Evolutionary conservation across 2,329 filamentous ascomycete genomes (phyloP).

Genomic region (Diaporthe destruens): DNA sequence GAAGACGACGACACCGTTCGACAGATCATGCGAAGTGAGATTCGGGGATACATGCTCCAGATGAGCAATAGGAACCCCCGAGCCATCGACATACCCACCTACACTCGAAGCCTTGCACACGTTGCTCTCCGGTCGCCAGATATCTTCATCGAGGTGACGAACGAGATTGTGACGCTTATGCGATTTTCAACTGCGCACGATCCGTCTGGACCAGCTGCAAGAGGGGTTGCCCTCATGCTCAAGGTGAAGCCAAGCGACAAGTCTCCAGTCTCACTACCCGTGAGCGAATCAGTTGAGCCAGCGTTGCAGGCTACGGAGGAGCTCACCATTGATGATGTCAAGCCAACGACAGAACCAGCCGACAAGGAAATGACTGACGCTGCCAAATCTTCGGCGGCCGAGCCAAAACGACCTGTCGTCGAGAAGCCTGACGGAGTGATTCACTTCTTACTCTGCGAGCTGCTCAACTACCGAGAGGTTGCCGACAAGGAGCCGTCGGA

Average conservation of each 20-base stretch:
- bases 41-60: slow-evolving; percentile 81
- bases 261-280: slow-evolving; percentile 43
- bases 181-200: slow-evolving; percentile 62
- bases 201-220: slow-evolving; percentile 44
- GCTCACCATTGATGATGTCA: slow-evolving; percentile 65
- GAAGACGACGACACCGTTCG: slow-evolving; percentile 93
- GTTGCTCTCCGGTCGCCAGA: slow-evolving; percentile 85
- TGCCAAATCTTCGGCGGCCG: slow-evolving; percentile 69
- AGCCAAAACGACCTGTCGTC: slow-evolving; percentile 85
- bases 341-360: slow-evolving; percentile 69
- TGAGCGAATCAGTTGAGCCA: slow-evolving; percentile 58
- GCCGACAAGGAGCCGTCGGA: slow-evolving; percentile 79
- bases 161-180: slow-evolving; percentile 83
- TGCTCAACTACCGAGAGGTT: slow-evolving; percentile 92
- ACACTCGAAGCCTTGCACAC: slow-evolving; percentile 82
- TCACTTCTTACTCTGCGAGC: slow-evolving; percentile 92
- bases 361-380: slow-evolving; percentile 74
- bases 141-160: slow-evolving; percentile 87
- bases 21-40: slow-evolving; percentile 92
- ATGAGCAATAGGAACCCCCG: slow-evolving; percentile 57
- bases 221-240: slow-evolving; percentile 32
- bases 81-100: slow-evolving; percentile 76
- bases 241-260: slow-evolving; percentile 36
- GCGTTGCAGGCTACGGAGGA: slow-evolving; percentile 61
- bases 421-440: slow-evolving; percentile 96